phyloP scores from a whole-genome alignment of 352 stramenopile species.

The Globisporangium solare region DNA sequence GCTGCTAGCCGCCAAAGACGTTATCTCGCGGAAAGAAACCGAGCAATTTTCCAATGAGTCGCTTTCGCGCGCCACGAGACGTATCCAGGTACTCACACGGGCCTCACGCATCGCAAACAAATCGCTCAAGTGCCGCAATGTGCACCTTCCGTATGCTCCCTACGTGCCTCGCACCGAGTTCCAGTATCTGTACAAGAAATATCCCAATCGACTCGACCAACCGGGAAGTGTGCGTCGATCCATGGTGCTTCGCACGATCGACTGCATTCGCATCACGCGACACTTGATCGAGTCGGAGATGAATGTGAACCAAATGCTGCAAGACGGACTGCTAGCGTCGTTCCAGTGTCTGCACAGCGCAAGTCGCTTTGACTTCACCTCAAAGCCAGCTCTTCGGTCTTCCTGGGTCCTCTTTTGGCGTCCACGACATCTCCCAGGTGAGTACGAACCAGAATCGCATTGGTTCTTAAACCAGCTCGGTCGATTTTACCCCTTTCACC shows the following conservation, averaged over 20 bases:
- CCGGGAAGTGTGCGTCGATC: conserved; percentile 31
- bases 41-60: conserved; percentile 40
- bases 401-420: conserved; percentile 64
- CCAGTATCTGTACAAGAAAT: conserved; percentile 66
- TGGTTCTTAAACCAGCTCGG: conserved; percentile 35
- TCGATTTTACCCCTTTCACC: conserved; percentile 43
- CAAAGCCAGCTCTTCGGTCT: conserved; percentile 23
- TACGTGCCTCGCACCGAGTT: conserved; percentile 43
- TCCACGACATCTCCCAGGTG: conserved; percentile 25
- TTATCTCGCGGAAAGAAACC: conserved; percentile 34
- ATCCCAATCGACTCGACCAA: conserved; percentile 45
- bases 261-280: conserved; percentile 45
- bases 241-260: conserved; percentile 53
- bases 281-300: conserved; percentile 47
- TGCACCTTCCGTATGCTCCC: conserved; percentile 26
- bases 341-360: conserved; percentile 52
- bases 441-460: conserved; percentile 33
- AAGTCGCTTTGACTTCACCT: conserved; percentile 45
- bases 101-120: conserved; percentile 22
- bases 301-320: conserved; percentile 26
- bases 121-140: conserved; percentile 20
- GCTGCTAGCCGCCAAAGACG: conserved; percentile 26
- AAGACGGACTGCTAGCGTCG: conserved; percentile 21
- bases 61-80: conserved; percentile 32
- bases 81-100: conserved; percentile 44